Conservation (phyloP, 176 grass and related monocot species). For the Alloteropsis semialata region DNA sequence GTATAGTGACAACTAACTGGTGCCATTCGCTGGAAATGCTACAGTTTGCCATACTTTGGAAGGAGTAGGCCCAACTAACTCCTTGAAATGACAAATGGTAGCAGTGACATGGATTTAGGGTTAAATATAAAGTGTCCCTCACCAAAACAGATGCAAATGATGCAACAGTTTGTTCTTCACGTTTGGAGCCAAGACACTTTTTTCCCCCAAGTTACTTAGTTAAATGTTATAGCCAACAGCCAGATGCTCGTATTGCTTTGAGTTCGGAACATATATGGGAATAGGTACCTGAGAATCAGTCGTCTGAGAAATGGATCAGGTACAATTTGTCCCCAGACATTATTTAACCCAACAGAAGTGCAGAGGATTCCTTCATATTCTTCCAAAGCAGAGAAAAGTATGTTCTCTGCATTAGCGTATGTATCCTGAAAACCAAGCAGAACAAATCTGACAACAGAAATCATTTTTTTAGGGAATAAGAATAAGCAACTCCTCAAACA, state of each 20-base stretch:
- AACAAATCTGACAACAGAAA: conserved; percentile 2
- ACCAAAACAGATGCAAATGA: not conserved
- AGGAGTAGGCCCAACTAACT: not conserved
- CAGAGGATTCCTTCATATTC: conserved; percentile 80
- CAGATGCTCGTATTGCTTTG: not conserved
- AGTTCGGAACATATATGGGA: not conserved
- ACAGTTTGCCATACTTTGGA: not conserved
- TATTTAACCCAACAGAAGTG: conserved; percentile 62
- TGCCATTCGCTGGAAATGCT: not conserved
- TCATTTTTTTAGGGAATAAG: not conserved
- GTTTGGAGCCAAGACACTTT: not conserved
- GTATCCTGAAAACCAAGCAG: conserved; percentile 56
- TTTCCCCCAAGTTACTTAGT: not conserved
- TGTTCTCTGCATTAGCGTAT: conserved; percentile 55
- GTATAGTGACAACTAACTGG: not conserved
- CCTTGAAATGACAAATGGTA: not conserved
- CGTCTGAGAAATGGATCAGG: conserved; percentile 85
- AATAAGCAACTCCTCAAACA: conserved; percentile 12
- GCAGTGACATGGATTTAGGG: not conserved
- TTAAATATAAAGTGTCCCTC: not conserved
- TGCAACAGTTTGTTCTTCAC: not conserved
- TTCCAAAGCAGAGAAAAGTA: conserved; percentile 82
- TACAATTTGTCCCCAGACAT: conserved; percentile 88
- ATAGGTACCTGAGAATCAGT: conserved; percentile 74
- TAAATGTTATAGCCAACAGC: not conserved